Percentiles rank a stretch among this genome's conserved stretches.
Conservation (phyloP, 495 filamentous ascomycete species). For the Ramalina peruviana region DNA sequence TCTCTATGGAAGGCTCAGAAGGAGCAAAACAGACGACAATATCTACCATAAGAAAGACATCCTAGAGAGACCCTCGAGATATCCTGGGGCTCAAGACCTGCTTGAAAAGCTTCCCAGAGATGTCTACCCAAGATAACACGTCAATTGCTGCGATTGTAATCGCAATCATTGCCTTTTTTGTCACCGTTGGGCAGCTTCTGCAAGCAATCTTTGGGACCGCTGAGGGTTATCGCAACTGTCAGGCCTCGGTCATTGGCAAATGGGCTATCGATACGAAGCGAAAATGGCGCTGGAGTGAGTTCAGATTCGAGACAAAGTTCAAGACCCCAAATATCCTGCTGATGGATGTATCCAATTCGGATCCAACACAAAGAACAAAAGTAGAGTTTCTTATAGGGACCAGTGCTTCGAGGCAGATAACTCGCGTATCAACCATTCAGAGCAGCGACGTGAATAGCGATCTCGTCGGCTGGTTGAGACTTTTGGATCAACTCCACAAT, state of each 20-base stretch:
- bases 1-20: no score
- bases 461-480: not conserved
- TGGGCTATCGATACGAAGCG: conserved; percentile 19
- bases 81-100: no score
- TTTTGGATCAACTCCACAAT: not conserved
- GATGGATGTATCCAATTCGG: no score
- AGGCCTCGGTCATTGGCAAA: conserved; percentile 22
- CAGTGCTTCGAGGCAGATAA: not conserved
- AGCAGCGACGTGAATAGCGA: not conserved
- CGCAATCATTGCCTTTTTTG: not conserved
- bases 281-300: conserved; percentile 20
- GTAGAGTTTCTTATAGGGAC: not conserved
- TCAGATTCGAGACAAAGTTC: conserved; percentile 22
- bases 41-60: no score
- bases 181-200: not conserved
- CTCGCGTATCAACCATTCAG: not conserved
- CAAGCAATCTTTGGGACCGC: conserved; percentile 18
- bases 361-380: no score
- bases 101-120: not conserved
- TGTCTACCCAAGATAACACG: not conserved
- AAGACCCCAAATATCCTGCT: conserved; percentile 13
- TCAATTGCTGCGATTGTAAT: not conserved
- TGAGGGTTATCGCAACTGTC: conserved; percentile 24
- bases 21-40: no score
- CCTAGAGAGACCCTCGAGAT: no score